Evolutionary conservation across 2,329 filamentous ascomycete genomes (phyloP).

Genomic region (Huntiella savannae): DNA sequence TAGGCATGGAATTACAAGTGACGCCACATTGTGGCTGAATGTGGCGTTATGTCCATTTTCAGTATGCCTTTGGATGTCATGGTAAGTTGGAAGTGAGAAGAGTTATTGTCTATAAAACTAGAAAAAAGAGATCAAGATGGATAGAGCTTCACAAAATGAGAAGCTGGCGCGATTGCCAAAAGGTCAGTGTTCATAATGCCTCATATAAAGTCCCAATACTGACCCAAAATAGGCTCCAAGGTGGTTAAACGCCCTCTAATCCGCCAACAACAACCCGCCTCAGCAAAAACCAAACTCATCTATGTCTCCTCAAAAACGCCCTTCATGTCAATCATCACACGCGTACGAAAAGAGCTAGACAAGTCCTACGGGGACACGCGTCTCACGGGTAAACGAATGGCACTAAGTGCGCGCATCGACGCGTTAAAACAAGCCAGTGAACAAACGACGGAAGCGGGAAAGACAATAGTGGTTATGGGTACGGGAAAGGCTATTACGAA

Average conservation of each 20-base stretch:
- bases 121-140: conserved; percentile 2
- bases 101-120: too few species aligned
- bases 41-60: conserved; percentile 1
- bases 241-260: conserved; percentile 30
- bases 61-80: background rate
- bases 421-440: conserved; percentile 14
- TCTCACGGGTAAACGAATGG: conserved; percentile 19
- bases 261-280: conserved; percentile 22
- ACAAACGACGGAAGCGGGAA: conserved; percentile 14
- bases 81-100: background rate
- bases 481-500: conserved; percentile 49
- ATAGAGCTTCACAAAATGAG: conserved; percentile 12
- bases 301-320: conserved; percentile 47
- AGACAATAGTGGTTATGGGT: conserved; percentile 38
- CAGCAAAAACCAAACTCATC: conserved; percentile 29
- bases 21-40: conserved; percentile 4
- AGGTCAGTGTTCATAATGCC: conserved; percentile 14
- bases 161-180: conserved; percentile 21
- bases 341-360: conserved; percentile 43
- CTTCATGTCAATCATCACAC: conserved; percentile 48
- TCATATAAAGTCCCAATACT: background rate
- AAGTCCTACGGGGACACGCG: conserved; percentile 21
- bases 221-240: conserved; percentile 22
- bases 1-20: background rate
- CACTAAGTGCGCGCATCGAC: conserved; percentile 27